Evolutionary conservation across 2,329 filamentous ascomycete species (phyloP).

Genomic region (Pleoardoris graminearum): DNA sequence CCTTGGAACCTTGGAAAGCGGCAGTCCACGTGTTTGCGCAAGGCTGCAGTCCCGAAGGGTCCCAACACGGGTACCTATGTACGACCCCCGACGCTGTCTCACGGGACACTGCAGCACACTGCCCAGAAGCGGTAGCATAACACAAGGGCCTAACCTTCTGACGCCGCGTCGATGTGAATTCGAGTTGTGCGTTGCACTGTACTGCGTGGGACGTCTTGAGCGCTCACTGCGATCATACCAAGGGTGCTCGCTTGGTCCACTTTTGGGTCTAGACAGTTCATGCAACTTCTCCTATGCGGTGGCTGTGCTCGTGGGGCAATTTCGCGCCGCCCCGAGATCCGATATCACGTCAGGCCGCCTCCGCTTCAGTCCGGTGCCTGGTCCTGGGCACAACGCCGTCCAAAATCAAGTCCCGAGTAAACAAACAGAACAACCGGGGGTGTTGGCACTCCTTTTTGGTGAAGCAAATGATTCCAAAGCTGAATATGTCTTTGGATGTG

Average conservation of each 20-base stretch:
- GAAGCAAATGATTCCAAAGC: no score
- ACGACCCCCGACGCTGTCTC: conserved; percentile 7
- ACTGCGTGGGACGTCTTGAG: not conserved
- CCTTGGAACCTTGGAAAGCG: not conserved
- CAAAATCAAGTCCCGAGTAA: not conserved
- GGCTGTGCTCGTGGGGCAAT: conserved; percentile 5
- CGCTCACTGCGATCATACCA: not conserved
- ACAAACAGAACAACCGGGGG: not conserved
- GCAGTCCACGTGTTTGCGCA: conserved; percentile 2
- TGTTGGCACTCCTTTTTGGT: no score
- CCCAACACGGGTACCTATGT: not conserved
- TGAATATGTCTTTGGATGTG: not conserved
- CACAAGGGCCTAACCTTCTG: no score
- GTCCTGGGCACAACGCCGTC: not conserved
- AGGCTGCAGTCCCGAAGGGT: conserved; percentile 3
- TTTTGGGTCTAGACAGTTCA: no score
- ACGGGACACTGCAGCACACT: not conserved
- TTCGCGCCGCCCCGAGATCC: not conserved
- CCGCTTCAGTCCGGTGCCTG: conserved; percentile 4
- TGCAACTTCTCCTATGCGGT: not conserved
- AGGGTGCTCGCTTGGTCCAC: not conserved
- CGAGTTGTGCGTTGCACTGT: not conserved
- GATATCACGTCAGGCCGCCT: conserved; percentile 3
- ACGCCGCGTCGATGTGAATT: no score
- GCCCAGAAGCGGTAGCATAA: no score